phyloP scores from a whole-genome alignment of 2,329 filamentous ascomycete species.

The Diaporthe sp. region DNA sequence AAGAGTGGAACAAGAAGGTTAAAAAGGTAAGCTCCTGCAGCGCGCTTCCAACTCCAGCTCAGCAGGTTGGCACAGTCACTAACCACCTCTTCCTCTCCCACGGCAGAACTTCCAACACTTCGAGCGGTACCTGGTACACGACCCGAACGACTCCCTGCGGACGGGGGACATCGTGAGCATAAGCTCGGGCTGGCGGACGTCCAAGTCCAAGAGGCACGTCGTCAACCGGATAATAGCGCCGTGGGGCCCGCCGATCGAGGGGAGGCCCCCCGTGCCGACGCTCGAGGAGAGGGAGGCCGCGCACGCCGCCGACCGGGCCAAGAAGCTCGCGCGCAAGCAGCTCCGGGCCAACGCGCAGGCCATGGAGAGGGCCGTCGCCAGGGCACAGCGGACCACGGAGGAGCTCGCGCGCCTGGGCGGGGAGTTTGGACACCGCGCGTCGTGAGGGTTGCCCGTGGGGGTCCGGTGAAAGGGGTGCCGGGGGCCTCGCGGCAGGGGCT shows the following conservation, averaged over 20 bases:
- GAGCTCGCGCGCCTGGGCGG: conserved; percentile 6
- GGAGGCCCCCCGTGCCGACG: conserved; percentile 73
- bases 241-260: conserved; percentile 68
- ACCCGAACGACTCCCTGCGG: conserved; percentile 78
- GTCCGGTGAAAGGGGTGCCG: neutral
- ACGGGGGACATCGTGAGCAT: conserved; percentile 82
- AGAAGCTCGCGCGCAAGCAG: conserved; percentile 67
- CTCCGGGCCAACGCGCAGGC: conserved; percentile 37
- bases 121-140: conserved; percentile 78
- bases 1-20: conserved; percentile 78
- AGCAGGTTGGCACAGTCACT: neutral
- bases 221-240: conserved; percentile 81
- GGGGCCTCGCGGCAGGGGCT: neutral
- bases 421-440: neutral
- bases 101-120: conserved; percentile 72
- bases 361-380: conserved; percentile 34
- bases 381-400: conserved; percentile 38
- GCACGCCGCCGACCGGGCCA: conserved; percentile 63
- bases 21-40: conserved; percentile 69
- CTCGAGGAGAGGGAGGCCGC: conserved; percentile 68
- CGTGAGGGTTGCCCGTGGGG: neutral
- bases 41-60: neutral
- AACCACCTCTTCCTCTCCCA: conserved; percentile 2
- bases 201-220: conserved; percentile 76
- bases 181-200: conserved; percentile 71